These are phyloP conservation scores for Kwoniella mangroviensis DNA, from an alignment of 768 basidiomycete species.

Conservation along the genomic window DNA sequence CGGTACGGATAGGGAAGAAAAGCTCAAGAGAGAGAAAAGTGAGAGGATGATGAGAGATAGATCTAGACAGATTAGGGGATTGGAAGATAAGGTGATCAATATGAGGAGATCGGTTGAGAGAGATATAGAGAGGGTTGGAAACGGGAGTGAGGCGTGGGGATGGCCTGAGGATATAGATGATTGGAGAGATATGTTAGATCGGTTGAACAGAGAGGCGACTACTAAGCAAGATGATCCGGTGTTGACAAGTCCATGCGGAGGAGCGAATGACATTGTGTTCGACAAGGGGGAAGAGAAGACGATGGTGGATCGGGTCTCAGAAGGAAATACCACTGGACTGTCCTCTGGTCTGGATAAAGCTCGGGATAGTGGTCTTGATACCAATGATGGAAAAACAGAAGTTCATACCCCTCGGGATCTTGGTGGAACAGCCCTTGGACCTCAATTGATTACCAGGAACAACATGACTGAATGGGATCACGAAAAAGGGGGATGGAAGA, in stretches of 20 bases:
- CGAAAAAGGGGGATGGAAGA: no score
- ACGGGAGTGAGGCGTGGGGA: not conserved
- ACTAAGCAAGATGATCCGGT: not conserved
- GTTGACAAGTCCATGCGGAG: not conserved
- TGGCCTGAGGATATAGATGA: not conserved
- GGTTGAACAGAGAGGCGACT: not conserved
- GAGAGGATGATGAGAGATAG: not conserved
- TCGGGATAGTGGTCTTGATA: no score
- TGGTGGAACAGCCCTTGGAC: no score
- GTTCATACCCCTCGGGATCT: no score
- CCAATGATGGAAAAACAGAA: no score
- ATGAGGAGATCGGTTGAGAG: not conserved
- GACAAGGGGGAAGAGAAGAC: no score
- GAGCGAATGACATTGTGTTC: no score
- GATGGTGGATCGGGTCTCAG: no score
- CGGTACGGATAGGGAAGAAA: not conserved
- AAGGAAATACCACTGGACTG: no score
- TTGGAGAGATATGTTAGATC: not conserved
- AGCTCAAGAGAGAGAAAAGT: not conserved
- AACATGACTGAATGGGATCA: not conserved
- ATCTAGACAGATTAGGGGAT: not conserved
- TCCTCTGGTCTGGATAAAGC: no score
- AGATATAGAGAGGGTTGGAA: not conserved
- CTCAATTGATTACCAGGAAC: not conserved
- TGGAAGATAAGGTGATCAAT: not conserved